phyloP scores from a whole-genome alignment of 306 rosid species.

The Myrica gale region DNA sequence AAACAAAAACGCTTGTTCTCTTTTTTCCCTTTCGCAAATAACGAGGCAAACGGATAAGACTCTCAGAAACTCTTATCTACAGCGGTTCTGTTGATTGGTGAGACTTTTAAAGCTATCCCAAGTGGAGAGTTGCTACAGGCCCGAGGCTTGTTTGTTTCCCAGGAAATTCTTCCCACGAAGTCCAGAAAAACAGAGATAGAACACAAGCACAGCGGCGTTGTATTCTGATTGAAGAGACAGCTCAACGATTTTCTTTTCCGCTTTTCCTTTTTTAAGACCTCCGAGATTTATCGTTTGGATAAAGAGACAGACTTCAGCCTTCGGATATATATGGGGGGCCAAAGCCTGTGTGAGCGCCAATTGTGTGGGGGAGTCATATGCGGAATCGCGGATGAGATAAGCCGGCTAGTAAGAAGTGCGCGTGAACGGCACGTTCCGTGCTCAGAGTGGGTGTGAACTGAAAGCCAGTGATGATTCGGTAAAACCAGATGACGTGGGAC shows the following conservation, averaged over 20 bases:
- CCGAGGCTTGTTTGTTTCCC: conserved; percentile 28
- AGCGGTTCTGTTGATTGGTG: conserved; percentile 25
- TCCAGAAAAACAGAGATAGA: neutral
- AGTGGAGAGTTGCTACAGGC: conserved; percentile 33
- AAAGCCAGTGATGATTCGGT: neutral
- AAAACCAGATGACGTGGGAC: conserved; percentile 34
- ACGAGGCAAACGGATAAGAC: conserved; percentile 55
- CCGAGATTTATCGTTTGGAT: conserved; percentile 20
- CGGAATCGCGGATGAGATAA: neutral
- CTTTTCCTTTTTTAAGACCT: neutral
- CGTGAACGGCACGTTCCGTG: neutral
- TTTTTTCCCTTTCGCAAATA: neutral
- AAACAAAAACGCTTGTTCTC: neutral
- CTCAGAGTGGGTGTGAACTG: conserved; percentile 8
- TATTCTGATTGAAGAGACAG: neutral
- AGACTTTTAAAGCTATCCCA: conserved; percentile 2
- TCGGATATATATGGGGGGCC: neutral
- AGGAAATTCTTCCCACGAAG: neutral
- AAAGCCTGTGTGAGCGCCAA: neutral
- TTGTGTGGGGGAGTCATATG: neutral
- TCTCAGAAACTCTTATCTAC: conserved; percentile 27
- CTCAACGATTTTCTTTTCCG: neutral
- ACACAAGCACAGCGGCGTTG: neutral
- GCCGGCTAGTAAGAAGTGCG: conserved; percentile 22
- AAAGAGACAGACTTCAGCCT: neutral